Percentiles rank a stretch among this genome's conserved stretches.
Conservation (phyloP, 306 rosid species). For the Castanea sativa region DNA sequence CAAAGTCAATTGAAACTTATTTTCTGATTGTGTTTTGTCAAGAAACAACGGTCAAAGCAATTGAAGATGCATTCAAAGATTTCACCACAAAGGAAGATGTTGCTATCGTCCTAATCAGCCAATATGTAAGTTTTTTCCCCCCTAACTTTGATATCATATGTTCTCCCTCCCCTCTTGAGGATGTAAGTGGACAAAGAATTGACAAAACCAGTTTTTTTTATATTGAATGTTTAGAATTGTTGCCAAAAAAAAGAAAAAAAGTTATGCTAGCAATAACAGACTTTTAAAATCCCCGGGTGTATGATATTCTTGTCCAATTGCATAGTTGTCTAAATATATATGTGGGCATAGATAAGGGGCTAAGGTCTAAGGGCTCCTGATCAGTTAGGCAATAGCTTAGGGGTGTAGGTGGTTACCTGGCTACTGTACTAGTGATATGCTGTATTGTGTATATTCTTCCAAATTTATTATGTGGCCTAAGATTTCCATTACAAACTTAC, state of each 20-base stretch:
- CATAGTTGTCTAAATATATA: background rate
- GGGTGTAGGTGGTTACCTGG: background rate
- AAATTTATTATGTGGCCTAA: background rate
- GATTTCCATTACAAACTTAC: slow-evolving; percentile 1
- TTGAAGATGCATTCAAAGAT: slow-evolving; percentile 96
- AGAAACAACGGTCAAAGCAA: slow-evolving; percentile 90
- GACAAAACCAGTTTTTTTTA: background rate
- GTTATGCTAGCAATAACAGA: background rate
- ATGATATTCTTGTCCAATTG: background rate
- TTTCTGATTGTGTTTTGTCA: background rate
- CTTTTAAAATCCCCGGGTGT: background rate
- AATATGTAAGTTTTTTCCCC: slow-evolving; percentile 64
- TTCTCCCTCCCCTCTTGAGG: background rate
- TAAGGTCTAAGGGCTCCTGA: background rate
- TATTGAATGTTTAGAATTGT: background rate
- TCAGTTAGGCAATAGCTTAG: slow-evolving; percentile 2
- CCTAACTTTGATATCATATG: too few species aligned
- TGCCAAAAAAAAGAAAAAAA: too few species aligned
- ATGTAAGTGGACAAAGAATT: background rate
- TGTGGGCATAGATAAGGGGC: background rate
- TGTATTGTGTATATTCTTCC: background rate
- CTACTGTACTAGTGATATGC: background rate
- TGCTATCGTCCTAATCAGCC: slow-evolving; percentile 88
- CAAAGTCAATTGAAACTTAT: background rate
- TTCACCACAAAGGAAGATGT: slow-evolving; percentile 79